phyloP scores from a whole-genome alignment of 2,329 filamentous ascomycete species.

The Nemania sp. region DNA sequence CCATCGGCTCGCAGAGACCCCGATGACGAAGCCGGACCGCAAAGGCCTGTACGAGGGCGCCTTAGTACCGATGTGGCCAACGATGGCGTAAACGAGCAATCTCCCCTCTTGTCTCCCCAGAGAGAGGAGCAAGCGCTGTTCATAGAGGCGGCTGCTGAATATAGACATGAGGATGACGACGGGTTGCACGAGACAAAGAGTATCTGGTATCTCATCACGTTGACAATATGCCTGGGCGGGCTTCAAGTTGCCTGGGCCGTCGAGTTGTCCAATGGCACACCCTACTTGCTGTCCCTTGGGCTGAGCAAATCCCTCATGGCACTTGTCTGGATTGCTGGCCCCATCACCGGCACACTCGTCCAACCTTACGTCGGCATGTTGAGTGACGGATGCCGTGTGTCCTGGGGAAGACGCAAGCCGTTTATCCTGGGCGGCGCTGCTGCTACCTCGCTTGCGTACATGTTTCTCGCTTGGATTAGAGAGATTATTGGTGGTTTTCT shows the following conservation, averaged over 20 bases:
- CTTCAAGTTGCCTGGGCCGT: conserved; percentile 96
- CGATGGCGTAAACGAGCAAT: conserved; percentile 49
- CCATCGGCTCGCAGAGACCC: conserved; percentile 23
- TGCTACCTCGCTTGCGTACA: conserved; percentile 69
- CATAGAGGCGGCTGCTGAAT: conserved; percentile 41
- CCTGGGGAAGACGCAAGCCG: conserved; percentile 79
- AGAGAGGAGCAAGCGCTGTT: conserved; percentile 44
- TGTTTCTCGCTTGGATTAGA: conserved; percentile 74
- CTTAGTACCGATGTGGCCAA: conserved; percentile 31
- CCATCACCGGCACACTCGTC: conserved; percentile 76
- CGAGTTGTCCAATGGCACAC: conserved; percentile 90
- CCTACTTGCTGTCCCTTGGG: conserved; percentile 78
- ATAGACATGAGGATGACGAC: conserved; percentile 47
- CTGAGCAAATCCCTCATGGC: conserved; percentile 83
- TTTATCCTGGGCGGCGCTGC: conserved; percentile 75
- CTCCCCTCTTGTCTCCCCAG: conserved; percentile 53
- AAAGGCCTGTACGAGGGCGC: conserved; percentile 30
- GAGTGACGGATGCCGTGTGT: conserved; percentile 75
- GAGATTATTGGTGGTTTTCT: conserved; percentile 73
- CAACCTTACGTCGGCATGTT: conserved; percentile 83
- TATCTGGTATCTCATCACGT: conserved; percentile 79
- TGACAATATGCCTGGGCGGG: conserved; percentile 86
- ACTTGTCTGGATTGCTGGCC: conserved; percentile 83
- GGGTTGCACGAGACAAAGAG: conserved; percentile 71
- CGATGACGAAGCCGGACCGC: conserved; percentile 24